Evolutionary conservation across 345 rosid genomes (phyloP).

Genomic region (Ceriops zippeliana): DNA sequence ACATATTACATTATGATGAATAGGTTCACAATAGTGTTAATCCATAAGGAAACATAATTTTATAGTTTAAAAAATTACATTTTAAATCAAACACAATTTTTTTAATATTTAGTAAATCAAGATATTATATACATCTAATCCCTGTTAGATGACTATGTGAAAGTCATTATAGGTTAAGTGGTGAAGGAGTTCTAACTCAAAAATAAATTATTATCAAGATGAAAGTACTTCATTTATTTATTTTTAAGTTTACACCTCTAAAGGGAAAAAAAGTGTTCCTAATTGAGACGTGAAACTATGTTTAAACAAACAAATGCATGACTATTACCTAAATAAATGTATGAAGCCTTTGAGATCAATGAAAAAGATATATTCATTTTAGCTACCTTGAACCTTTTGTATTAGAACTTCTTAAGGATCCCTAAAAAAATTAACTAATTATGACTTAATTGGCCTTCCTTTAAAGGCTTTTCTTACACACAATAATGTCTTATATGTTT

Average conservation of each 20-base stretch:
- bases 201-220: conserved; percentile 82
- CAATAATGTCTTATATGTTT: conserved; percentile 63
- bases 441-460: conserved; percentile 80
- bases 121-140: conserved; percentile 78
- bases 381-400: conserved; percentile 83
- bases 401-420: conserved; percentile 64
- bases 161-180: conserved; percentile 83
- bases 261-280: conserved; percentile 74
- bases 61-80: no score
- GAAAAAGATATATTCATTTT: conserved; percentile 70
- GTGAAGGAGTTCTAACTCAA: conserved; percentile 91
- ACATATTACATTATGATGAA: no score
- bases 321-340: conserved; percentile 87
- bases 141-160: conserved; percentile 92
- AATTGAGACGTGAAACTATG: conserved; percentile 96
- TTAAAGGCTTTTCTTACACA: conserved; percentile 27
- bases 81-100: no score
- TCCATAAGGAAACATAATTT: no score
- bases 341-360: conserved; percentile 83
- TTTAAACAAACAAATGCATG: conserved; percentile 94
- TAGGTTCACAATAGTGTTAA: no score
- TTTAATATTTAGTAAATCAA: conserved; percentile 17
- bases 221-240: conserved; percentile 71
- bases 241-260: conserved; percentile 53
- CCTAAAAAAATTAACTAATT: conserved; percentile 72